These are phyloP conservation scores for Cladophialophora carrionii DNA, from an alignment of 2,329 filamentous ascomycete genomes.

Conservation along the genomic window DNA sequence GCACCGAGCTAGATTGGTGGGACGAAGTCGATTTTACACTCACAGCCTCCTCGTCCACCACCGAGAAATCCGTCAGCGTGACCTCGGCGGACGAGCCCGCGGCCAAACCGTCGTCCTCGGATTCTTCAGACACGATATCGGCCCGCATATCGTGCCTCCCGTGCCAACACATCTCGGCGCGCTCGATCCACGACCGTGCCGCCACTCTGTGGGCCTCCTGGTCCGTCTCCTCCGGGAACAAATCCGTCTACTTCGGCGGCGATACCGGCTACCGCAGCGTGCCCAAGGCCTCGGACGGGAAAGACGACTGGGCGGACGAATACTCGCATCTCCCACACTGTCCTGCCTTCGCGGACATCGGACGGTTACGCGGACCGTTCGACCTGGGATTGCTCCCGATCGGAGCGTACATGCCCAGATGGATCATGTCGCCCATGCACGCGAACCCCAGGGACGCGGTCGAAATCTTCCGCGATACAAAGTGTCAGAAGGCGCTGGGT, in stretches of 20 bases:
- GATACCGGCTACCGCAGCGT: conserved; percentile 90
- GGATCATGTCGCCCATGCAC: conserved; percentile 78
- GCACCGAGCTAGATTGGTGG: conserved; percentile 96
- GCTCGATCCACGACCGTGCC: conserved; percentile 69
- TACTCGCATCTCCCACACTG: conserved; percentile 69
- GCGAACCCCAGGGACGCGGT: conserved; percentile 85
- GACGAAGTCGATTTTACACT: conserved; percentile 76
- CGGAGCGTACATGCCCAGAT: conserved; percentile 72
- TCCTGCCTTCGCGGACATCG: conserved; percentile 85
- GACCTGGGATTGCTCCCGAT: conserved; percentile 92
- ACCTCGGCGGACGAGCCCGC: conserved; percentile 39
- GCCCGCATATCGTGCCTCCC: conserved; percentile 79
- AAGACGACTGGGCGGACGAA: conserved; percentile 72
- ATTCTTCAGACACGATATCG: conserved; percentile 56
- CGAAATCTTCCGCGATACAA: conserved; percentile 84
- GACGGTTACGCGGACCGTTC: conserved; percentile 77
- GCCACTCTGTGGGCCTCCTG: conserved; percentile 87
- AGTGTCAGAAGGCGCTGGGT: conserved; percentile 74
- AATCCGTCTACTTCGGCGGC: conserved; percentile 37
- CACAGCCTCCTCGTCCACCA: conserved; percentile 42
- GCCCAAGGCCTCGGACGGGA: conserved; percentile 61
- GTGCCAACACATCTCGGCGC: conserved; percentile 77
- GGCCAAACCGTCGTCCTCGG: conserved; percentile 33
- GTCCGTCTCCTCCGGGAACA: conserved; percentile 68
- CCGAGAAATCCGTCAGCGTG: conserved; percentile 40